A percentile compares a stretch with the other conserved stretches of the same genome.
These are phyloP conservation scores for Ceratobasidium sp. DNA, from an alignment of 1,284 basidiomycete species.

Conservation along the genomic window DNA sequence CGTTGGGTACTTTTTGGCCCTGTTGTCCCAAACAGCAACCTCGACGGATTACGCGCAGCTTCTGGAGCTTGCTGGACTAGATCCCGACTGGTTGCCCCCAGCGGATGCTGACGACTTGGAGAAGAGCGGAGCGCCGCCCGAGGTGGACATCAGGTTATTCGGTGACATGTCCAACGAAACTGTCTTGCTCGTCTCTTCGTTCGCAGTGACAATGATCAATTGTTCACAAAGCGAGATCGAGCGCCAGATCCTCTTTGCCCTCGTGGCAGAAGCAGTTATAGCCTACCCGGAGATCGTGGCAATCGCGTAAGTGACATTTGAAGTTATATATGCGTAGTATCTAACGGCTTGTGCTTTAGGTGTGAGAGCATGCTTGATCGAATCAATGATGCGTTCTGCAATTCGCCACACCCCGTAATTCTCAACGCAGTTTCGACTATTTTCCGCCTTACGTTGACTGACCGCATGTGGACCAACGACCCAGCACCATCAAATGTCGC, in stretches of 20 bases:
- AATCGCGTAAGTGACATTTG: constrained; percentile 64
- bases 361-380: constrained; percentile 81
- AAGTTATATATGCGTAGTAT: constrained; percentile 20
- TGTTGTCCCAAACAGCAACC: constrained; percentile 73
- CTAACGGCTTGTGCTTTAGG: constrained; percentile 51
- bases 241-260: constrained; percentile 76
- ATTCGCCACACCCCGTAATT: constrained; percentile 73
- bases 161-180: constrained; percentile 68
- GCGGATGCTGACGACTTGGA: constrained; percentile 57
- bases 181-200: constrained; percentile 76
- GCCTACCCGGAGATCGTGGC: constrained; percentile 76
- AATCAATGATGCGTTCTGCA: constrained; percentile 76
- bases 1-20: constrained; percentile 81
- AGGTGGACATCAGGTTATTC: constrained; percentile 64
- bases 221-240: constrained; percentile 83
- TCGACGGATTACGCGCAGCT: constrained; percentile 62
- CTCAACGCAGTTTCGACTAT: constrained; percentile 75
- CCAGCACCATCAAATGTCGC: constrained; percentile 41
- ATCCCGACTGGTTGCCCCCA: constrained; percentile 55
- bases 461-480: constrained; percentile 33
- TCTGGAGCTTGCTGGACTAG: constrained; percentile 66
- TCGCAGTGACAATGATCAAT: constrained; percentile 75
- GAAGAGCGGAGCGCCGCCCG: constrained; percentile 56
- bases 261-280: constrained; percentile 77
- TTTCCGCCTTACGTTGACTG: constrained; percentile 55